Evolutionary conservation across 164 flowering plant species (phyloP).

Genomic region (Nymphaea thermarum): DNA sequence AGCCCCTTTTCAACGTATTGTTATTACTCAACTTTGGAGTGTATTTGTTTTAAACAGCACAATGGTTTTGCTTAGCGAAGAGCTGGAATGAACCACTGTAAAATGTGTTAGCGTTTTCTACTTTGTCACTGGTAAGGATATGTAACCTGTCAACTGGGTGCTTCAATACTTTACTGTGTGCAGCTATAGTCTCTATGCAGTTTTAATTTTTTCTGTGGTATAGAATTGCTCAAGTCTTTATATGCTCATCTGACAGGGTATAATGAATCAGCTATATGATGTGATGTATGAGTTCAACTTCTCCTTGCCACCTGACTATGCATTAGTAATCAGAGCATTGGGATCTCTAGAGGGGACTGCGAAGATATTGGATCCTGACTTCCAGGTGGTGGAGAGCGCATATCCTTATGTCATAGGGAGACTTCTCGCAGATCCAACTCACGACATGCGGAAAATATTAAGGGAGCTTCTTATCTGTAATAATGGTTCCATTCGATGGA

Average conservation of each 20-base stretch:
- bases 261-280: conserved; percentile 80
- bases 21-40: too few relatives aligned
- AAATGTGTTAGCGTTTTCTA: too few relatives aligned
- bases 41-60: too few relatives aligned
- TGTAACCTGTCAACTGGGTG: too few relatives aligned
- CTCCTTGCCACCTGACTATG: conserved; percentile 93
- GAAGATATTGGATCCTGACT: conserved; percentile 81
- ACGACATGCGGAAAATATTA: conserved; percentile 92
- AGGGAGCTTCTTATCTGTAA: conserved; percentile 76
- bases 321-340: conserved; percentile 79
- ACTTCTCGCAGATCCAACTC: conserved; percentile 81
- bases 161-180: too few relatives aligned
- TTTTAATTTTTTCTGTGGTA: too few relatives aligned
- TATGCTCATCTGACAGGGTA: conserved; percentile 33
- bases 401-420: conserved; percentile 90
- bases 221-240: too few relatives aligned
- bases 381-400: conserved; percentile 87
- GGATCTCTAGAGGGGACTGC: conserved; percentile 99
- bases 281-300: conserved; percentile 90
- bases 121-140: too few relatives aligned
- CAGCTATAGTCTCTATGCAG: too few relatives aligned
- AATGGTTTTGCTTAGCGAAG: too few relatives aligned
- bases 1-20: too few relatives aligned
- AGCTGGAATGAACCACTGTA: too few relatives aligned
- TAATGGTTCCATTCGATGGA: conserved; percentile 94